phyloP scores from a whole-genome alignment of 495 filamentous ascomycete genomes.

The Annulohypoxylon bovei region DNA sequence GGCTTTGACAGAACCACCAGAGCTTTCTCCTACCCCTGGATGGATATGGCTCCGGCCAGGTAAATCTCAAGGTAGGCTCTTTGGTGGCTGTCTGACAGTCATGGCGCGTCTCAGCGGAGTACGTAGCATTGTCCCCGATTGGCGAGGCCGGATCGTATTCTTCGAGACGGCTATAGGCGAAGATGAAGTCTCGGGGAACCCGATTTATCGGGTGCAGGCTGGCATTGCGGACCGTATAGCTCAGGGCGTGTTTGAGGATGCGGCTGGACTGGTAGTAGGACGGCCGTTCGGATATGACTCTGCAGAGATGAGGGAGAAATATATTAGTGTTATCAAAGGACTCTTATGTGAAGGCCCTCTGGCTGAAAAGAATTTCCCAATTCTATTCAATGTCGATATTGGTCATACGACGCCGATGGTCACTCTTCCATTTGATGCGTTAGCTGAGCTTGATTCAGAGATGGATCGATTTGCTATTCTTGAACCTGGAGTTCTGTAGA shows the following conservation, averaged over 20 bases:
- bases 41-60: slow-evolving; percentile 43
- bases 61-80: slow-evolving; percentile 40
- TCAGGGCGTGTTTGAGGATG: slow-evolving; percentile 46
- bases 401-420: slow-evolving; percentile 51
- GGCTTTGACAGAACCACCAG: not conserved
- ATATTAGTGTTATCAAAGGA: slow-evolving; percentile 35
- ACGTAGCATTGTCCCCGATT: slow-evolving; percentile 35
- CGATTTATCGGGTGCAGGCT: slow-evolving; percentile 33
- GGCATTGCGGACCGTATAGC: slow-evolving; percentile 48
- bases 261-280: slow-evolving; percentile 48
- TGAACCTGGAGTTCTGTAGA: slow-evolving; percentile 44
- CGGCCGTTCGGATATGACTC: slow-evolving; percentile 44
- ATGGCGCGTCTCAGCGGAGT: slow-evolving; percentile 45
- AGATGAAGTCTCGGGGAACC: slow-evolving; percentile 26
- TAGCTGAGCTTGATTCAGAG: slow-evolving; percentile 42
- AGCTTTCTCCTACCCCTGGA: slow-evolving; percentile 12
- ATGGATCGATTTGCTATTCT: slow-evolving; percentile 48
- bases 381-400: slow-evolving; percentile 48
- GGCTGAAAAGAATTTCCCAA: slow-evolving; percentile 37
- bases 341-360: slow-evolving; percentile 38
- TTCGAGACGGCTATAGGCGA: slow-evolving; percentile 47
- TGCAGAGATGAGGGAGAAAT: slow-evolving; percentile 30
- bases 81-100: slow-evolving; percentile 47
- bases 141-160: slow-evolving; percentile 44
- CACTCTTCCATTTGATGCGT: slow-evolving; percentile 46